phyloP scores from a whole-genome alignment of 768 basidiomycete species.

The Auriscalpium vulgare region DNA sequence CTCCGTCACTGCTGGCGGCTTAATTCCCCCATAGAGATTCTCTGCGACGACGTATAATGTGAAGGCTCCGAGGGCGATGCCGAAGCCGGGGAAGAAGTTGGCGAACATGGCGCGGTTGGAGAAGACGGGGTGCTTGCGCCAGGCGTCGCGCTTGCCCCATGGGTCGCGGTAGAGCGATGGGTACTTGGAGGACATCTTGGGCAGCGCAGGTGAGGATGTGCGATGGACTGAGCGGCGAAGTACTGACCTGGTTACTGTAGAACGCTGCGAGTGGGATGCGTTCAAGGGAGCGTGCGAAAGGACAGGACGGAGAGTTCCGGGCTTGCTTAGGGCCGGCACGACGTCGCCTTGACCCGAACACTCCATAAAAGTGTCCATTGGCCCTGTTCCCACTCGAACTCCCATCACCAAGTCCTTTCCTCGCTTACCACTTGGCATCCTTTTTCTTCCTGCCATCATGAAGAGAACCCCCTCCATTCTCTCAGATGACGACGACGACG shows the following conservation, averaged over 20 bases:
- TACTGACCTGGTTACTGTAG: not conserved
- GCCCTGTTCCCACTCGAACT: slow-evolving; percentile 9
- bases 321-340: slow-evolving; percentile 49
- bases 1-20: slow-evolving; percentile 1
- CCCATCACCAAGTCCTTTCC: slow-evolving; percentile 1
- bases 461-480: slow-evolving; percentile 38
- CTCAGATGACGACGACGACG: slow-evolving; percentile 50
- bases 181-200: slow-evolving; percentile 10
- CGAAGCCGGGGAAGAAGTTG: slow-evolving; percentile 90
- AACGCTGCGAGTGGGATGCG: not conserved
- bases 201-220: not conserved
- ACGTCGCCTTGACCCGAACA: slow-evolving; percentile 19
- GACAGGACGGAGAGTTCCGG: not conserved
- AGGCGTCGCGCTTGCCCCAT: slow-evolving; percentile 90
- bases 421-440: not conserved
- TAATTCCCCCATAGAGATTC: slow-evolving; percentile 38
- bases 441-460: not conserved
- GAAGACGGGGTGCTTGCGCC: slow-evolving; percentile 89
- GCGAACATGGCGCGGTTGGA: slow-evolving; percentile 80
- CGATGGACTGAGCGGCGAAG: not conserved
- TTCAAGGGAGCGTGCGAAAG: not conserved
- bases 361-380: slow-evolving; percentile 6
- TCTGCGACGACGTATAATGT: slow-evolving; percentile 85
- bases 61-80: slow-evolving; percentile 88
- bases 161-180: slow-evolving; percentile 83